A percentile compares a stretch with the other conserved stretches of the same genome.
phyloP scores from a whole-genome alignment of 1,284 basidiomycete genomes.

The Agroathelia rolfsii region DNA sequence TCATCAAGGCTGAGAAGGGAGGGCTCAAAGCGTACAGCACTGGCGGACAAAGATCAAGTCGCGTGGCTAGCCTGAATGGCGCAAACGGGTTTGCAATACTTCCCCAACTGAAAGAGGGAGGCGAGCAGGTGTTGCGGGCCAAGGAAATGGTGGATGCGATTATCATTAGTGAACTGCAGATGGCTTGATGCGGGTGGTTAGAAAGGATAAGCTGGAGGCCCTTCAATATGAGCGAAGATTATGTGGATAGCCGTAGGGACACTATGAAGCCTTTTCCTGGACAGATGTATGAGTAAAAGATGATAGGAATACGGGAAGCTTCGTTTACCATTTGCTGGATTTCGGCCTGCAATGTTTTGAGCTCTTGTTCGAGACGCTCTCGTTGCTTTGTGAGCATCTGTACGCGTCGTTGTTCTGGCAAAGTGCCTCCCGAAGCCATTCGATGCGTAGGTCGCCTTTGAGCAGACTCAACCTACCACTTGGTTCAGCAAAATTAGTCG shows the following conservation, averaged over 20 bases:
- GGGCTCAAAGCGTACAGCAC: constrained; percentile 63
- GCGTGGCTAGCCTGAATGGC: constrained; percentile 66
- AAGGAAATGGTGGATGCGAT: constrained; percentile 51
- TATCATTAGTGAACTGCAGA: constrained; percentile 57
- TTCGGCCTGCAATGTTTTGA: constrained; percentile 45
- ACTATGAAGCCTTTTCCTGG: too few species aligned
- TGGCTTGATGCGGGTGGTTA: constrained; percentile 9
- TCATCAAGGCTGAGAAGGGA: constrained; percentile 34
- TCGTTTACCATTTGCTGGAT: constrained; percentile 44
- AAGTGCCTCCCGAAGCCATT: constrained; percentile 36
- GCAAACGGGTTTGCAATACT: constrained; percentile 73
- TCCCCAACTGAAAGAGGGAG: constrained; percentile 37
- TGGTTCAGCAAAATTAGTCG: background rate
- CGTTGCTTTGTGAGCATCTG: constrained; percentile 55
- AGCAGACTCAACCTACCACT: constrained; percentile 38
- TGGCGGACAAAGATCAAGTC: constrained; percentile 76
- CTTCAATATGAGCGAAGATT: too few species aligned
- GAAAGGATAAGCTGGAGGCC: too few species aligned
- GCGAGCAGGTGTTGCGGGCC: constrained; percentile 30
- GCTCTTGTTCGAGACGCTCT: constrained; percentile 48
- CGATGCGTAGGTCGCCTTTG: constrained; percentile 33
- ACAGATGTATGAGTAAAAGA: too few species aligned
- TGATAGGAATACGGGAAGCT: too few species aligned
- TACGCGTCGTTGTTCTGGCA: constrained; percentile 49
- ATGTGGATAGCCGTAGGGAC: too few species aligned